Evolutionary conservation across 2,329 filamentous ascomycete genomes (phyloP), one percentile per base, ranked within the genome.

Genomic region (Rosellinia necatrix): DNA sequence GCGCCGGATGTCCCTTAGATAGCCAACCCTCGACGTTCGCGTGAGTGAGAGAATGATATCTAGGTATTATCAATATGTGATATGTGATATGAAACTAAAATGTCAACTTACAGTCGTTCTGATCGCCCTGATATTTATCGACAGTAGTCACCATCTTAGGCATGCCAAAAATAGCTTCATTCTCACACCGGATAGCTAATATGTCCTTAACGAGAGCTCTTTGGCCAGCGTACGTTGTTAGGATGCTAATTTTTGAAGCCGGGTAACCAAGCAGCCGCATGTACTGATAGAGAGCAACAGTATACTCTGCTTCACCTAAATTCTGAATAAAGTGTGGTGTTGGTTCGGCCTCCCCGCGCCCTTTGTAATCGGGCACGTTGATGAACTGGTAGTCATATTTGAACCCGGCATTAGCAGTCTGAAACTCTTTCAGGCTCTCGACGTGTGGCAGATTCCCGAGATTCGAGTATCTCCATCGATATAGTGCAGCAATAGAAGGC

Each of bases 51-150:
- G 84, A 66, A 99, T 96, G 64, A 99, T 86, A 69, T 97, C 91
- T 94, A 53, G 6, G 34, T 4, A 15, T 38, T n/a, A 27, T 62
- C 10, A 60, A 51, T 34, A 43, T 3, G 10, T 55, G 29, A 15
- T n/a, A 49, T 32, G 21, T 8, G 2, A 25, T 34, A 19, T 8
- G 2, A 25, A 38, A 19, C 17, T 25, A 34, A 43, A 10, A 22
- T n/a, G 27, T 43, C 19, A 53, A 85, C 89, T 81, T 81, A 94
- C 91, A 97, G 70, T 99, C 94, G 74, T 99, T 99, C 75, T 99
- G 94, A 78, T 99, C 94, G 71, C 94, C 96, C 77, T 99, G 94
- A 69, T 97, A 99, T 73, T 96, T 97, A 77, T 99, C 94, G 61
- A 99, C 93, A 4, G 96, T 99, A 3, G 91, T 92, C 24, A 99